Conservation (phyloP, 83 land plant genomes). For the Larix sibirica region DNA sequence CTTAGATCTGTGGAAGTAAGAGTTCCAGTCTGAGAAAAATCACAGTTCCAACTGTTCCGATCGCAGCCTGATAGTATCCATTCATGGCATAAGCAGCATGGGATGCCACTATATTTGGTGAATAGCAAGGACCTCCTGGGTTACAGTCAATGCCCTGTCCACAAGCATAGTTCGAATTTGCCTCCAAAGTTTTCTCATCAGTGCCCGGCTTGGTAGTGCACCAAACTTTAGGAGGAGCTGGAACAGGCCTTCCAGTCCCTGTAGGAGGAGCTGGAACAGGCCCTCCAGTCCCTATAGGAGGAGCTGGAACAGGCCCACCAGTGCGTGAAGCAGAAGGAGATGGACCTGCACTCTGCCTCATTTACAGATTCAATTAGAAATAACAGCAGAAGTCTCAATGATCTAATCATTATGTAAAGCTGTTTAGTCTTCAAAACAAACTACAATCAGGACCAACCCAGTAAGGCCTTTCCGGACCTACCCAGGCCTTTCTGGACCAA, state of each 20-base stretch:
- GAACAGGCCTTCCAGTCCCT: background rate
- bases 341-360: conserved; percentile 6
- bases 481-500: too few relatives aligned
- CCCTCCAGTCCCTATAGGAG: conserved; percentile 6
- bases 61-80: conserved; percentile 50
- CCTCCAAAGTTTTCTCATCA: conserved; percentile 41
- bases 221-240: conserved; percentile 24
- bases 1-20: conserved; percentile 61
- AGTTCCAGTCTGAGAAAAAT: conserved; percentile 59
- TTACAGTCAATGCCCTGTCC: conserved; percentile 59
- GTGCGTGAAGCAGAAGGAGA: background rate
- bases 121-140: conserved; percentile 59
- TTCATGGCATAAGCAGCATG: conserved; percentile 86
- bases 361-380: background rate
- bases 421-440: background rate
- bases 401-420: background rate
- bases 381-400: background rate
- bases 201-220: conserved; percentile 55
- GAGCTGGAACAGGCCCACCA: conserved; percentile 19
- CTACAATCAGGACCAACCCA: background rate
- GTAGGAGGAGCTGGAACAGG: conserved; percentile 26
- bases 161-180: conserved; percentile 65
- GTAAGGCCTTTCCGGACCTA: background rate
- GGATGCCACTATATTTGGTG: conserved; percentile 50
- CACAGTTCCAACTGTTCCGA: conserved; percentile 63